Evolutionary conservation across 2,329 filamentous ascomycete species (phyloP).

Genomic region (Phoma sp.): DNA sequence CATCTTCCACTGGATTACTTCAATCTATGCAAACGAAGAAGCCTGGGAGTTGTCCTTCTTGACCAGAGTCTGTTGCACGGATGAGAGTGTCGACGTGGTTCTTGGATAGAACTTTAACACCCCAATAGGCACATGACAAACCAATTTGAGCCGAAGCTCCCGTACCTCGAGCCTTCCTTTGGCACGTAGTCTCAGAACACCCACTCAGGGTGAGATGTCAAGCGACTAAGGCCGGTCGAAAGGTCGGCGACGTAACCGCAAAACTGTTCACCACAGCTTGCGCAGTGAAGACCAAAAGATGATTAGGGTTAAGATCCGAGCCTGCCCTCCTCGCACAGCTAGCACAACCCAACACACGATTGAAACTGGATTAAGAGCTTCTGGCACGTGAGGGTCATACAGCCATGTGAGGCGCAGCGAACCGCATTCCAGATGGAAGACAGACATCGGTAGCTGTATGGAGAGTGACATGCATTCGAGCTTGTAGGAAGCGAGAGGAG

Average conservation of each 20-base stretch:
- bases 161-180: conserved; percentile 56
- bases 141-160: conserved; percentile 57
- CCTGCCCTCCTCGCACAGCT: conserved; percentile 63
- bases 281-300: conserved; percentile 68
- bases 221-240: conserved; percentile 62
- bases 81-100: conserved; percentile 75
- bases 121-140: conserved; percentile 75
- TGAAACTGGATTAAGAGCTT: conserved; percentile 66
- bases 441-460: conserved; percentile 76
- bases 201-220: conserved; percentile 28
- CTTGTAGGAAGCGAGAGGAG: conserved; percentile 46
- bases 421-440: conserved; percentile 69
- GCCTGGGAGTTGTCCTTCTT: conserved; percentile 62
- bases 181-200: conserved; percentile 23
- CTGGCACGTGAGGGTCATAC: conserved; percentile 59
- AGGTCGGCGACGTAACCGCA: conserved; percentile 68
- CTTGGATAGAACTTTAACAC: conserved; percentile 73
- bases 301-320: conserved; percentile 99
- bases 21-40: conserved; percentile 46
- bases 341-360: conserved; percentile 52
- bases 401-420: conserved; percentile 49
- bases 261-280: conserved; percentile 49
- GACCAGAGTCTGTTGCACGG: conserved; percentile 77
- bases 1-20: conserved; percentile 59
- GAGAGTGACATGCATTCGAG: conserved; percentile 72